Conservation (phyloP, 768 basidiomycete genomes). For the Leccinum arenicola region DNA sequence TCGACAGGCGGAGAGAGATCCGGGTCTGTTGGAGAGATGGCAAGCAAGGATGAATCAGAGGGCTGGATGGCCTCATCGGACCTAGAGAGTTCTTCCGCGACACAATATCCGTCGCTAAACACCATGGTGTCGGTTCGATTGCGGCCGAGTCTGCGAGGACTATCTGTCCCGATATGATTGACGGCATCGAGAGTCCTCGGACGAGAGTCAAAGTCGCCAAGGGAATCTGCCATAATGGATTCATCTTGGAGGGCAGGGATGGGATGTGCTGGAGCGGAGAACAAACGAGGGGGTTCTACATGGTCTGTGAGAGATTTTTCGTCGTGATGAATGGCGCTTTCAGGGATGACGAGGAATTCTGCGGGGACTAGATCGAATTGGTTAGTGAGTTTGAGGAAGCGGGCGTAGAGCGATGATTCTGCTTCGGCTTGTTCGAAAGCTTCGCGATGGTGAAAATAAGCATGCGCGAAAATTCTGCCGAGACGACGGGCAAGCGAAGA, state of each 20-base stretch:
- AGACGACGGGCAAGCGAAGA: constrained; percentile 86
- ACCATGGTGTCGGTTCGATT: constrained; percentile 76
- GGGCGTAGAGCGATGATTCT: constrained; percentile 85
- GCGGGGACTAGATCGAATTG: constrained; percentile 79
- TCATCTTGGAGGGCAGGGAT: constrained; percentile 12
- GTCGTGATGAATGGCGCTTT: constrained; percentile 34
- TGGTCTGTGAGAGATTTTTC: constrained; percentile 26
- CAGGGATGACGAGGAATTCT: constrained; percentile 82
- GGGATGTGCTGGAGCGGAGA: constrained; percentile 40
- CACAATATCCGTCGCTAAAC: constrained; percentile 43
- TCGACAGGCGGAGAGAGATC: constrained; percentile 16
- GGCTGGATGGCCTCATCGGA: constrained; percentile 7
- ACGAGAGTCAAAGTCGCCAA: constrained; percentile 8
- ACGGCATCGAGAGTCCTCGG: constrained; percentile 21
- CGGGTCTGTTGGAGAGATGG: constrained; percentile 5
- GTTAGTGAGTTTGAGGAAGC: constrained; percentile 80
- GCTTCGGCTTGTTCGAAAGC: constrained; percentile 88
- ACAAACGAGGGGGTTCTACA: constrained; percentile 39
- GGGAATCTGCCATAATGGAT: constrained; percentile 4
- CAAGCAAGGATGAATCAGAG: constrained; percentile 6
- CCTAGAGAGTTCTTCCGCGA: constrained; percentile 39
- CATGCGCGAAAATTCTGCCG: constrained; percentile 94
- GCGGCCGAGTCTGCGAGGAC: constrained; percentile 49
- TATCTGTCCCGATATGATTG: constrained; percentile 28
- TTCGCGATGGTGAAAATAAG: constrained; percentile 93